Evolutionary conservation across 257 asterid genomes (phyloP).

Genomic region (Linaria vulgaris): DNA sequence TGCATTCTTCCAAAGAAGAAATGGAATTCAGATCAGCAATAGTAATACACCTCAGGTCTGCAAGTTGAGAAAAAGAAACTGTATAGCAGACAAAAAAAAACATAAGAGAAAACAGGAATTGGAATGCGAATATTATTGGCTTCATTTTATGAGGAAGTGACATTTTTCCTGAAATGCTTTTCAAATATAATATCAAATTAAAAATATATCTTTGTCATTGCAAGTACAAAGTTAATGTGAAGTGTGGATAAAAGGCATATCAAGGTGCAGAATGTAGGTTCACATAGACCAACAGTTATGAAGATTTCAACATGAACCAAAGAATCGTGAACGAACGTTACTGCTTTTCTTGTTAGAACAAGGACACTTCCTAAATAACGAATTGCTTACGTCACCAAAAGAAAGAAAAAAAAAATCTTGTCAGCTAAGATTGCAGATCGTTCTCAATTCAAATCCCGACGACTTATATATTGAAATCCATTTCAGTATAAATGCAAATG

Average conservation of each 20-base stretch:
- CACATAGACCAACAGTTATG: not conserved
- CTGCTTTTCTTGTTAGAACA: constrained; percentile 11
- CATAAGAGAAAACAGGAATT: constrained; percentile 7
- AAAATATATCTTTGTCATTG: not conserved
- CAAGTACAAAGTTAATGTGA: constrained; percentile 3
- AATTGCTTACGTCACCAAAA: constrained; percentile 4
- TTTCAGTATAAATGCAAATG: not conserved
- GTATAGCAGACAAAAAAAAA: constrained; percentile 2
- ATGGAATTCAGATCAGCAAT: constrained; percentile 52
- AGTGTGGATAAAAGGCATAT: constrained; percentile 10
- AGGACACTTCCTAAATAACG: constrained; percentile 6
- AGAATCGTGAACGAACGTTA: constrained; percentile 20
- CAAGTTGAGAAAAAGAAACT: constrained; percentile 8
- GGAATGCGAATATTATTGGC: constrained; percentile 21
- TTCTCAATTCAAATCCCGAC: constrained; percentile 9
- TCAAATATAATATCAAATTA: constrained; percentile 2
- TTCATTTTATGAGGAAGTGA: constrained; percentile 12
- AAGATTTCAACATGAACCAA: not conserved
- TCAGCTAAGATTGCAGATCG: constrained; percentile 6
- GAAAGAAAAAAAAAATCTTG: constrained; percentile 13
- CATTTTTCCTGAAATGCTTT: not conserved
- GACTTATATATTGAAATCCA: constrained; percentile 15
- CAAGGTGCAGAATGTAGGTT: constrained; percentile 11
- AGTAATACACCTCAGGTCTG: constrained; percentile 24
- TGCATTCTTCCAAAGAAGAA: constrained; percentile 94